A percentile compares a stretch with the other conserved stretches of the same genome.
These are phyloP conservation scores for Candida arabinofermentans DNA, from an alignment of 805 yeast genomes.

Conservation along the genomic window DNA sequence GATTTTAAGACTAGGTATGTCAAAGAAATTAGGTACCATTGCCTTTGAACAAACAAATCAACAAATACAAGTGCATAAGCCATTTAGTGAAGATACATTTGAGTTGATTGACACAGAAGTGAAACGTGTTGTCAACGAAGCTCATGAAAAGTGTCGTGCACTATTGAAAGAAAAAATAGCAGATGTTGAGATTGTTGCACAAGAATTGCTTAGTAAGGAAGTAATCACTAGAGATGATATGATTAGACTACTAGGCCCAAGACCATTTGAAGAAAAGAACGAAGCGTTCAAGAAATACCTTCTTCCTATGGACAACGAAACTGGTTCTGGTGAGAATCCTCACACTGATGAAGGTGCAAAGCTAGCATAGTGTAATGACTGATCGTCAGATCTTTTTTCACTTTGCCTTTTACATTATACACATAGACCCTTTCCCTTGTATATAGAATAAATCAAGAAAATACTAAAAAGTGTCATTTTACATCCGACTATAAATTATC, in stretches of 20 bases:
- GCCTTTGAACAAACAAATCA: slow-evolving; percentile 68
- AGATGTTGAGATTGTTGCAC: slow-evolving; percentile 82
- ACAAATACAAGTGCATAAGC: slow-evolving; percentile 49
- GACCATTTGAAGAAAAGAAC: slow-evolving; percentile 88
- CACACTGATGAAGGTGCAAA: slow-evolving; percentile 20
- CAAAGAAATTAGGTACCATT: slow-evolving; percentile 78
- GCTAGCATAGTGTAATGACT: slow-evolving; percentile 5
- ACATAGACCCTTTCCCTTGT: not conserved
- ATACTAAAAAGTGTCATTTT: no score
- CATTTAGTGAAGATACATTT: slow-evolving; percentile 86
- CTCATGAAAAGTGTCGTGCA: slow-evolving; percentile 66
- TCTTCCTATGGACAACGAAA: slow-evolving; percentile 17
- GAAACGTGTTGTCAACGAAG: slow-evolving; percentile 68
- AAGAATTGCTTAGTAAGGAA: slow-evolving; percentile 80
- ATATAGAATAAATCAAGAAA: not conserved
- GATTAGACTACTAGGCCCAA: slow-evolving; percentile 81
- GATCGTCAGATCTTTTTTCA: not conserved
- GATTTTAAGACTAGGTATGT: slow-evolving; percentile 94
- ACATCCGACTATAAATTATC: no score
- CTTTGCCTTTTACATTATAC: not conserved
- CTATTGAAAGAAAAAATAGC: slow-evolving; percentile 65
- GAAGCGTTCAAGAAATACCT: slow-evolving; percentile 82
- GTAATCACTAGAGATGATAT: slow-evolving; percentile 92
- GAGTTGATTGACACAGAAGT: slow-evolving; percentile 79
- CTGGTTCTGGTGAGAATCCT: slow-evolving; percentile 15